phyloP scores from a whole-genome alignment of 2,329 filamentous ascomycete species.

The Rhytidhysteron rufulum region DNA sequence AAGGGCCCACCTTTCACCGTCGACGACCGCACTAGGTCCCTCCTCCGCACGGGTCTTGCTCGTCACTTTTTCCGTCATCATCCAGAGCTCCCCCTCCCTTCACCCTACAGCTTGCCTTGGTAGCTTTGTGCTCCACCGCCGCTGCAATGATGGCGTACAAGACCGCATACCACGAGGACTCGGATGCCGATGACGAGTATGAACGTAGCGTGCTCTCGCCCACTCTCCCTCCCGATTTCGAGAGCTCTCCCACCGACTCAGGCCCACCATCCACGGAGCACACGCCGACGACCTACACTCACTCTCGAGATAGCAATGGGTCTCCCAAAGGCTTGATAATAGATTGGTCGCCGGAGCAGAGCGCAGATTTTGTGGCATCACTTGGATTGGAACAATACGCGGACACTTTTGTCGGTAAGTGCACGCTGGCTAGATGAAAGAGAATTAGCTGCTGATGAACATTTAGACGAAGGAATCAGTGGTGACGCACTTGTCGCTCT shows the following conservation, averaged over 20 bases:
- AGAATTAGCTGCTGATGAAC: constrained; percentile 5
- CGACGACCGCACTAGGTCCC: no score
- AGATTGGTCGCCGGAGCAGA: constrained; percentile 81
- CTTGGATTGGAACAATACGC: constrained; percentile 81
- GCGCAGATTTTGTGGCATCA: constrained; percentile 79
- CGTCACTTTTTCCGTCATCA: no score
- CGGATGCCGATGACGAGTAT: constrained; percentile 79
- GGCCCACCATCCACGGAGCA: constrained; percentile 69
- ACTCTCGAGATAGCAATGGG: constrained; percentile 59
- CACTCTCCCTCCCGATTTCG: constrained; percentile 59
- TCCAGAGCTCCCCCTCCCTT: constrained; percentile 16
- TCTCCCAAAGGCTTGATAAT: constrained; percentile 72
- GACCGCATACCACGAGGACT: constrained; percentile 67
- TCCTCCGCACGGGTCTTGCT: no score
- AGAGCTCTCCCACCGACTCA: constrained; percentile 67
- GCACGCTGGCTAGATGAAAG: neutral
- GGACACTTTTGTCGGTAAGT: constrained; percentile 76
- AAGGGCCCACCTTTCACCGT: constrained; percentile 22
- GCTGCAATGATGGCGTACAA: constrained; percentile 39
- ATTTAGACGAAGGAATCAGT: constrained; percentile 83
- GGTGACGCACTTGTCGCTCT: constrained; percentile 87
- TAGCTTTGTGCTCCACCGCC: constrained; percentile 13
- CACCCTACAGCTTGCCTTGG: constrained; percentile 20
- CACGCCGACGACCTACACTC: constrained; percentile 74
- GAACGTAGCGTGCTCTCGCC: constrained; percentile 70